Evolutionary conservation across 1,284 basidiomycete species (phyloP).

Genomic region (Cryptococcus sp.): DNA sequence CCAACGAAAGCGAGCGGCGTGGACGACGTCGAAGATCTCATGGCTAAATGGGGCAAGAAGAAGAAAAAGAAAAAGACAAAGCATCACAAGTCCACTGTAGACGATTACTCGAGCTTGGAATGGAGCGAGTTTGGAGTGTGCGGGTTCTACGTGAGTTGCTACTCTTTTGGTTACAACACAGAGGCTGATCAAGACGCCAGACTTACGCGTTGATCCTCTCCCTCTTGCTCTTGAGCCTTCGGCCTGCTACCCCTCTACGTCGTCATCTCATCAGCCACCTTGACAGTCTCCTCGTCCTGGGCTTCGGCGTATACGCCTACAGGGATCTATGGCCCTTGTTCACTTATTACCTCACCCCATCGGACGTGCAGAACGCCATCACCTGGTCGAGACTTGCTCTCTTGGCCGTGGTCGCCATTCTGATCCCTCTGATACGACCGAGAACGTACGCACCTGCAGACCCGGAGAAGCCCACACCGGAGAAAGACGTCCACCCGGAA

Average conservation of each 20-base stretch:
- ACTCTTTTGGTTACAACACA: background rate
- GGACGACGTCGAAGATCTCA: constrained; percentile 7
- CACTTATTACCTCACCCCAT: constrained; percentile 57
- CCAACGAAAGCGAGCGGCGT: background rate
- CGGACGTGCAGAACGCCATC: constrained; percentile 53
- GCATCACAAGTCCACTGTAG: constrained; percentile 35
- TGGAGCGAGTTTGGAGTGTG: constrained; percentile 51
- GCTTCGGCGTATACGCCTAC: constrained; percentile 60
- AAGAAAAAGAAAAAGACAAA: constrained; percentile 41
- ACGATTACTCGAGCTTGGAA: constrained; percentile 49
- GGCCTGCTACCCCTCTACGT: constrained; percentile 39
- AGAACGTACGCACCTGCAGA: constrained; percentile 57
- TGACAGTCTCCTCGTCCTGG: constrained; percentile 53
- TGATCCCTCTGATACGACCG: constrained; percentile 59
- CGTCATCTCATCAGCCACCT: constrained; percentile 45
- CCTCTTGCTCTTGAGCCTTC: constrained; percentile 42
- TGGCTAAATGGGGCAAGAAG: constrained; percentile 29
- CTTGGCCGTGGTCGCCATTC: constrained; percentile 54
- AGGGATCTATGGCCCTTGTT: constrained; percentile 67
- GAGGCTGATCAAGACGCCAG: constrained; percentile 22
- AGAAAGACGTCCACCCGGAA: constrained; percentile 61
- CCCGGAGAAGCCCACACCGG: constrained; percentile 45
- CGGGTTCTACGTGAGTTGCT: constrained; percentile 48
- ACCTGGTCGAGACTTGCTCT: constrained; percentile 54
- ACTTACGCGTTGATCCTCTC: constrained; percentile 45